phyloP scores from a whole-genome alignment of 2,329 filamentous ascomycete genomes.

The Metarhizium rileyi region DNA sequence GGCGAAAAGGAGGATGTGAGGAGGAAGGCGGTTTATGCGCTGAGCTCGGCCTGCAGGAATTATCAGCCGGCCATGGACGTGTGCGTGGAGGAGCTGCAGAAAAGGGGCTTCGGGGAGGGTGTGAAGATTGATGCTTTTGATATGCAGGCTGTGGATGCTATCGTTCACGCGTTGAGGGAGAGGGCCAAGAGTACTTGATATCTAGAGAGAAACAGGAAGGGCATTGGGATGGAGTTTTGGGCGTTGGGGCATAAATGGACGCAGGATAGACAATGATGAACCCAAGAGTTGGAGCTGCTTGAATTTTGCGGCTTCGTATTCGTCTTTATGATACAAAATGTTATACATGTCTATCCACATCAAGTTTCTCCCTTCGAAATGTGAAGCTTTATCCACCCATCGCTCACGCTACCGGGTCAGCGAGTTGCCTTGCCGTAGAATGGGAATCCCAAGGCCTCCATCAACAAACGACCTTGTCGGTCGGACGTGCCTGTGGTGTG shows the following conservation, averaged over 20 bases:
- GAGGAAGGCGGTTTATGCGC: conserved; percentile 80
- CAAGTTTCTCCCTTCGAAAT: not conserved
- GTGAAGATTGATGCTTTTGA: conserved; percentile 67
- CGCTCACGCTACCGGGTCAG: conserved; percentile 12
- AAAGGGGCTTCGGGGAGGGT: conserved; percentile 42
- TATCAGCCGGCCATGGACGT: conserved; percentile 74
- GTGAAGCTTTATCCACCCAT: too few relatives aligned
- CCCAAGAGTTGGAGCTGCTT: not conserved
- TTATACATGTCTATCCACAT: conserved; percentile 25
- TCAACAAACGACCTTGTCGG: conserved; percentile 69
- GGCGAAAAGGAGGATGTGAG: conserved; percentile 50
- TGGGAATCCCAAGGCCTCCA: conserved; percentile 41
- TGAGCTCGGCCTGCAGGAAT: conserved; percentile 80
- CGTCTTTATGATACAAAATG: conserved; percentile 21
- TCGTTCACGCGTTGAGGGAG: conserved; percentile 60
- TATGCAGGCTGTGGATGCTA: conserved; percentile 75
- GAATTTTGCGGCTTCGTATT: too few relatives aligned
- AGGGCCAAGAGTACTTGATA: conserved; percentile 29
- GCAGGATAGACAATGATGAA: conserved; percentile 1
- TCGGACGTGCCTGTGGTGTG: conserved; percentile 81
- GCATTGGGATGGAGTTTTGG: conserved; percentile 28
- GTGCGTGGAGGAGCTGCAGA: conserved; percentile 51
- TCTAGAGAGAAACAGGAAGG: too few relatives aligned
- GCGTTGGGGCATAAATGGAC: conserved; percentile 1
- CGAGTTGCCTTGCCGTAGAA: conserved; percentile 65